Conservation (phyloP, 495 filamentous ascomycete species). For the Pyrenula aspistea region DNA sequence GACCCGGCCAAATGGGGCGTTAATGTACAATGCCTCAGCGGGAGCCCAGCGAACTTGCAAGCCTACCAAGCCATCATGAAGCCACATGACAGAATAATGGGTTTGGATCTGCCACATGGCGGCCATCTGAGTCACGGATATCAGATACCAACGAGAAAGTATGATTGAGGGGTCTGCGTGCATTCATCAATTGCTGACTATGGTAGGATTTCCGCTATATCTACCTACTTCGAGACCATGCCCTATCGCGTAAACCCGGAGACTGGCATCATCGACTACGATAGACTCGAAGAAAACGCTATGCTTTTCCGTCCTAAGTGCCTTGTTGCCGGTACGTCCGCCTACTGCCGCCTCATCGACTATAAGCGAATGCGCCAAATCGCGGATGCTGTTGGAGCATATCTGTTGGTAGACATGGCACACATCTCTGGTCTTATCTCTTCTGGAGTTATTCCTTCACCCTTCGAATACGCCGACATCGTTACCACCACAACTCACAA, state of each 20-base stretch:
- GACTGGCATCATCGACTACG: constrained; percentile 97
- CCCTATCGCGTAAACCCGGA: constrained; percentile 82
- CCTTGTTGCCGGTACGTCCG: constrained; percentile 92
- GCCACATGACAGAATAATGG: constrained; percentile 93
- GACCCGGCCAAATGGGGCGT: constrained; percentile 91
- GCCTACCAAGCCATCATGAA: constrained; percentile 98
- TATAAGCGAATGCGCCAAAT: constrained; percentile 96
- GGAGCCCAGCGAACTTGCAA: constrained; percentile 88
- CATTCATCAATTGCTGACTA: constrained; percentile 7
- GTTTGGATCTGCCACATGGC: constrained; percentile 92
- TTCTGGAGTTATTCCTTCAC: constrained; percentile 84
- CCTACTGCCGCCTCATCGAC: constrained; percentile 97
- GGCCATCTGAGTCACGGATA: constrained; percentile 98
- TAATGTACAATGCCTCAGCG: constrained; percentile 89
- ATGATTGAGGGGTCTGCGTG: constrained; percentile 18
- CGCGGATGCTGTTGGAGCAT: constrained; percentile 84
- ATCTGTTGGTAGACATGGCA: constrained; percentile 95
- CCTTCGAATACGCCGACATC: constrained; percentile 88
- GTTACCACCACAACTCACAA: constrained; percentile 99
- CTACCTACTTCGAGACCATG: constrained; percentile 91
- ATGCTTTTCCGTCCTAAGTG: constrained; percentile 91
- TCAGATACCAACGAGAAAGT: constrained; percentile 87
- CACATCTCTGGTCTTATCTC: constrained; percentile 96
- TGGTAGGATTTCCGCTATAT: constrained; percentile 74
- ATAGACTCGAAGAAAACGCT: constrained; percentile 81